A percentile compares a stretch with the other conserved stretches of the same genome.
Conservation (phyloP, 2,329 filamentous ascomycete genomes). For the Penicillium sp. region DNA sequence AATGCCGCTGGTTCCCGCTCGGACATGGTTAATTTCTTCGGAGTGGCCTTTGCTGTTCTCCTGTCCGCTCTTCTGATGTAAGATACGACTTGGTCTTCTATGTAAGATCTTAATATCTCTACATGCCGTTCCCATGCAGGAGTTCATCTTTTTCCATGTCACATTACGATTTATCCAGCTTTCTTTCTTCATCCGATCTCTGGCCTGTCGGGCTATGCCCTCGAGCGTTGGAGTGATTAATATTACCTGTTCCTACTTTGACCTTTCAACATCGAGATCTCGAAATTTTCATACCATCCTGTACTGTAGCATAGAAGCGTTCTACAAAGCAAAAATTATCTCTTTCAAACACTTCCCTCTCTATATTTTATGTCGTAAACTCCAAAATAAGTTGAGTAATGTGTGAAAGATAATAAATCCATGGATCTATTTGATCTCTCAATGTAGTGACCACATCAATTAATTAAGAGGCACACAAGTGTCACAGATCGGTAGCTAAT, state of each 20-base stretch:
- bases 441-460: no score
- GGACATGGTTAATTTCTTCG: constrained; percentile 8
- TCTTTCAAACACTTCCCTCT: background rate
- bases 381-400: background rate
- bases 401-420: background rate
- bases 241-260: background rate
- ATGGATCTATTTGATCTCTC: no score
- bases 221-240: background rate
- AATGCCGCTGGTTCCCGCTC: constrained; percentile 15
- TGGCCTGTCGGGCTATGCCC: background rate
- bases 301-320: background rate
- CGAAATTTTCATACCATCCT: background rate
- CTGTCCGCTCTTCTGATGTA: constrained; percentile 4
- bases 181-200: background rate
- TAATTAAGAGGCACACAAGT: no score
- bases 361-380: background rate
- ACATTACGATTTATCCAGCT: background rate
- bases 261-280: background rate
- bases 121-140: background rate
- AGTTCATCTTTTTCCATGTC: background rate
- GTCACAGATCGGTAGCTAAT: background rate
- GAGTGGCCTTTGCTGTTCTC: constrained; percentile 12
- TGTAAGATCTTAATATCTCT: background rate
- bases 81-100: background rate
- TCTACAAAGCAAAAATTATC: background rate